These are phyloP conservation scores for Botrytis pseudocinerea DNA, from an alignment of 2,329 filamentous ascomycete species.

Conservation along the genomic window DNA sequence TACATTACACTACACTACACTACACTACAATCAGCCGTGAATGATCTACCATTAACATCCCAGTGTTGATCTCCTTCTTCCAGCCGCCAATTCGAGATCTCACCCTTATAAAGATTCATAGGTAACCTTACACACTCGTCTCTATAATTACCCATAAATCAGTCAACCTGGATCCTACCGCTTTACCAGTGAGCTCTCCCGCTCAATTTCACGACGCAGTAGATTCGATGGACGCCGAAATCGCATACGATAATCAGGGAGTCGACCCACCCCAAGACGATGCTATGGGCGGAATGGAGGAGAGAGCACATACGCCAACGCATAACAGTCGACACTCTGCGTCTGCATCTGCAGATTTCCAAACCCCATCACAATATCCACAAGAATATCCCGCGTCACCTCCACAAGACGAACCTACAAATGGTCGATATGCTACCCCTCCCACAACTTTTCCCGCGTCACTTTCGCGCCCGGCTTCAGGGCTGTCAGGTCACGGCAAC, in stretches of 20 bases:
- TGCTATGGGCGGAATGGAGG: conserved; percentile 37
- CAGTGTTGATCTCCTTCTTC: conserved; percentile 24
- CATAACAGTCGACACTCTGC: conserved; percentile 37
- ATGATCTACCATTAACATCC: conserved; percentile 25
- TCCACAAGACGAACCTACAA: conserved; percentile 34
- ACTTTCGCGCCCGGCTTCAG: conserved; percentile 41
- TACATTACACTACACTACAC: not conserved
- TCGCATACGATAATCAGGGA: conserved; percentile 42
- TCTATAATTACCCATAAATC: conserved; percentile 19
- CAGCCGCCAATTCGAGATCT: conserved; percentile 23
- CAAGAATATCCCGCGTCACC: conserved; percentile 36
- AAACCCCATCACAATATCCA: conserved; percentile 36
- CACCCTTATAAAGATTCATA: conserved; percentile 24
- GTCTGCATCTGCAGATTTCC: conserved; percentile 41
- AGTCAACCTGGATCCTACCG: conserved; percentile 55
- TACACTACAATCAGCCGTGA: conserved; percentile 12
- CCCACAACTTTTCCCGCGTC: conserved; percentile 39
- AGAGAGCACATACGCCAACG: conserved; percentile 39
- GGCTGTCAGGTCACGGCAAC: conserved; percentile 39
- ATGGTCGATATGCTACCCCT: conserved; percentile 40
- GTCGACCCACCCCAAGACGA: conserved; percentile 36
- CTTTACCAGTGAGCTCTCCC: conserved; percentile 50
- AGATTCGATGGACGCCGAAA: conserved; percentile 52
- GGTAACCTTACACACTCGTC: conserved; percentile 13
- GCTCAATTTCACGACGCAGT: conserved; percentile 55